These are phyloP conservation scores for Kluyveromyces sp. DNA, from an alignment of 1,139 yeast species.

Conservation along the genomic window DNA sequence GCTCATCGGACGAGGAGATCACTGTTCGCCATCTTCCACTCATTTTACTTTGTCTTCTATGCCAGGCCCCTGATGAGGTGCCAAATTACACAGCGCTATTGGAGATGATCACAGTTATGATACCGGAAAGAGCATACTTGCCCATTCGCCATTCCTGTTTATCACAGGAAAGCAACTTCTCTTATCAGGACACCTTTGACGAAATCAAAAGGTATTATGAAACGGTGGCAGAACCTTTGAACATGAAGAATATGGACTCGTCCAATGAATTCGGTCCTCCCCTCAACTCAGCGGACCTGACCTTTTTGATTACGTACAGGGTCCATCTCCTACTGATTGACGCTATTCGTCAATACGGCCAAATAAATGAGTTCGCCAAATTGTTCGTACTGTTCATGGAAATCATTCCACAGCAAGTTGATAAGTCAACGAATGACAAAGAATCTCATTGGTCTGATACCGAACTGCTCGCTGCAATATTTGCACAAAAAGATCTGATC, in stretches of 20 bases:
- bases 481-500: slow-evolving; percentile 19
- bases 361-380: slow-evolving; percentile 33
- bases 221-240: slow-evolving; percentile 18
- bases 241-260: slow-evolving; percentile 12
- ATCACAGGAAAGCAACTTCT: slow-evolving; percentile 13
- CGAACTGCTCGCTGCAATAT: slow-evolving; percentile 34
- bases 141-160: slow-evolving; percentile 39
- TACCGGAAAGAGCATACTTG: slow-evolving; percentile 54
- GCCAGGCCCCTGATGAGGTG: slow-evolving; percentile 14
- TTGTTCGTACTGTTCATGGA: slow-evolving; percentile 41
- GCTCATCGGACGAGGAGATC: slow-evolving; percentile 77
- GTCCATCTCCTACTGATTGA: slow-evolving; percentile 35
- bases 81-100: slow-evolving; percentile 23
- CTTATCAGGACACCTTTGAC: slow-evolving; percentile 22
- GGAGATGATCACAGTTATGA: slow-evolving; percentile 38
- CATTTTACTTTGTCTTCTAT: slow-evolving; percentile 45
- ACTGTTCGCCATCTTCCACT: slow-evolving; percentile 68
- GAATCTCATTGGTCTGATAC: slow-evolving; percentile 27
- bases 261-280: slow-evolving; percentile 34
- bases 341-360: slow-evolving; percentile 19
- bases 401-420: slow-evolving; percentile 40
- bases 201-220: slow-evolving; percentile 33
- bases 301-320: slow-evolving; percentile 37
- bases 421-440: slow-evolving; percentile 8
- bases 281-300: slow-evolving; percentile 39